Percentiles rank a stretch among this genome's conserved stretches.
Conservation (phyloP, 257 asterid species). For the Penstemon eatonii region DNA sequence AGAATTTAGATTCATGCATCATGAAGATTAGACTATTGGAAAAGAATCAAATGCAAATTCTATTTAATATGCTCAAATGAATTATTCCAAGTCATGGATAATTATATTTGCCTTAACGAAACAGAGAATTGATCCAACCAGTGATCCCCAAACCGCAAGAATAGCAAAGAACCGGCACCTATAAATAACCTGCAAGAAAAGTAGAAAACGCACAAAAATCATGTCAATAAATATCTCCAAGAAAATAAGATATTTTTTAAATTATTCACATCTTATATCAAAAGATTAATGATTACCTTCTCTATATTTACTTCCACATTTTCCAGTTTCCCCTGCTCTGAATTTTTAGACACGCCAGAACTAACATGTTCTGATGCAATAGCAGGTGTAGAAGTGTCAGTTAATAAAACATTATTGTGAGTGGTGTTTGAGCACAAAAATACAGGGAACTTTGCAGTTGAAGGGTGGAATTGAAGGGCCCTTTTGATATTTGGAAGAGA, state of each 20-base stretch:
- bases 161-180: slow-evolving; percentile 84
- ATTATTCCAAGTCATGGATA: not conserved
- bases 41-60: not conserved
- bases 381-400: slow-evolving; percentile 28
- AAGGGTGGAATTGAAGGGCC: slow-evolving; percentile 31
- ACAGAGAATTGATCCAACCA: slow-evolving; percentile 83
- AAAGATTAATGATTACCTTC: slow-evolving; percentile 45
- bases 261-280: not conserved
- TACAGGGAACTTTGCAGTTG: slow-evolving; percentile 17
- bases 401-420: slow-evolving; percentile 8
- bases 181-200: slow-evolving; percentile 66
- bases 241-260: not conserved
- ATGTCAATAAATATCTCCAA: not conserved
- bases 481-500: slow-evolving; percentile 36
- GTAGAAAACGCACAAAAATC: not conserved
- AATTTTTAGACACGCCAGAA: slow-evolving; percentile 35
- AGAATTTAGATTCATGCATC: not conserved
- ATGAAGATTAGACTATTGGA: not conserved
- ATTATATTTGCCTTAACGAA: slow-evolving; percentile 56
- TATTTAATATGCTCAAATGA: not conserved
- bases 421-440: slow-evolving; percentile 20
- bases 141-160: slow-evolving; percentile 92
- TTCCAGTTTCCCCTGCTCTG: slow-evolving; percentile 34
- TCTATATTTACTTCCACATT: slow-evolving; percentile 50
- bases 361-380: slow-evolving; percentile 37